Evolutionary conservation across 2,329 filamentous ascomycete species (phyloP).

Genomic region (Stachybotrys elegans): DNA sequence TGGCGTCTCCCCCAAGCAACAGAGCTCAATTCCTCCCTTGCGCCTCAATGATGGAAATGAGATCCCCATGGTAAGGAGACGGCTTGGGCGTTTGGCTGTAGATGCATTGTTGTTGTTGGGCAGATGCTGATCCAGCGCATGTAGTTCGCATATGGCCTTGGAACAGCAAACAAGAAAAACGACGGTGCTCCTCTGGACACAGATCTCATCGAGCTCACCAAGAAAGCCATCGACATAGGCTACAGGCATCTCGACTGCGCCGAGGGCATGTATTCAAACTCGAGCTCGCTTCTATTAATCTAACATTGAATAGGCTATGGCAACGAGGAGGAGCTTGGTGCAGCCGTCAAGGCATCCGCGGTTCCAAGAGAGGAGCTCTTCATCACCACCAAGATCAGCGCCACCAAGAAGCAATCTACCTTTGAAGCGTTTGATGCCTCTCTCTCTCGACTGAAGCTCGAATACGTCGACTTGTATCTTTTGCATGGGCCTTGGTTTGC

Average conservation of each 20-base stretch:
- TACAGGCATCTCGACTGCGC: slow-evolving; percentile 72
- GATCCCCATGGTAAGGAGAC: slow-evolving; percentile 58
- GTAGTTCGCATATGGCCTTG: slow-evolving; percentile 66
- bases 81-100: neutral
- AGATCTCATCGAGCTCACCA: slow-evolving; percentile 41
- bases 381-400: slow-evolving; percentile 57
- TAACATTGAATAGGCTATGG: slow-evolving; percentile 42
- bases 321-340: slow-evolving; percentile 66
- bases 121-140: neutral
- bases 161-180: slow-evolving; percentile 59
- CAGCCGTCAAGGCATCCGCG: slow-evolving; percentile 62
- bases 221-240: slow-evolving; percentile 62
- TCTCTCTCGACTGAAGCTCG: slow-evolving; percentile 59
- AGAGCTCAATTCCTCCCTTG: slow-evolving; percentile 45
- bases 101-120: neutral
- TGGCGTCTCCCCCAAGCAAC: slow-evolving; percentile 34
- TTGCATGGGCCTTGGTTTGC: slow-evolving; percentile 55
- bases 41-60: slow-evolving; percentile 70
- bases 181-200: slow-evolving; percentile 50
- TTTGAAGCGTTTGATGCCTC: slow-evolving; percentile 51
- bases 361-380: slow-evolving; percentile 64
- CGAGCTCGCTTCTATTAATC: neutral
- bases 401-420: slow-evolving; percentile 32
- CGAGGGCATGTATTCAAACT: slow-evolving; percentile 43
- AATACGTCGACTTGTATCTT: slow-evolving; percentile 69